These are phyloP conservation scores for Tetrahymena elliotti DNA, from an alignment of 73 alveolate species.

Conservation along the genomic window DNA sequence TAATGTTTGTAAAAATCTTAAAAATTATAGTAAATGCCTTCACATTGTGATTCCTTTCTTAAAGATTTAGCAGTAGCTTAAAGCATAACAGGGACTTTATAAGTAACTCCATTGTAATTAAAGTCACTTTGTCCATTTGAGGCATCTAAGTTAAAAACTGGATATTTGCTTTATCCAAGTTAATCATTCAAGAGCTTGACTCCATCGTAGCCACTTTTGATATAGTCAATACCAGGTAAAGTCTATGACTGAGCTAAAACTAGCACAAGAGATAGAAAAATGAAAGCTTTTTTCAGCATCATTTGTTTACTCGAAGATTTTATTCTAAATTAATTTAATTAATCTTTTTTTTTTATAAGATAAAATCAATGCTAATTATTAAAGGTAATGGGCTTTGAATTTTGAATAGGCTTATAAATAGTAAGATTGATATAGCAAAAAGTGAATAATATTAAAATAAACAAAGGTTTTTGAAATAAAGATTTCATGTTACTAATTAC, in stretches of 20 bases:
- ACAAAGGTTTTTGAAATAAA: too few relatives aligned
- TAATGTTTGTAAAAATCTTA: background rate
- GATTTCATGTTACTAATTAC: too few relatives aligned
- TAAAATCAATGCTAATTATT: too few relatives aligned
- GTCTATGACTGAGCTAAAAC: background rate
- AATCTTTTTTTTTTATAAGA: too few relatives aligned
- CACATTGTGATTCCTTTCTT: background rate
- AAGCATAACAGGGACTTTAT: background rate
- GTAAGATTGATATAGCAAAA: too few relatives aligned
- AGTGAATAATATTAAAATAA: too few relatives aligned
- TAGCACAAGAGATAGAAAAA: background rate
- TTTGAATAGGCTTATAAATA: too few relatives aligned
- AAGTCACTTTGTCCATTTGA: background rate
- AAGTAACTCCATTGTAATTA: background rate
- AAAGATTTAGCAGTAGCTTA: background rate
- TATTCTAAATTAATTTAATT: too few relatives aligned
- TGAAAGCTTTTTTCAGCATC: background rate
- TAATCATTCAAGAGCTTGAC: background rate
- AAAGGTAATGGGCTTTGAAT: too few relatives aligned
- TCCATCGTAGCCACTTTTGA: background rate
- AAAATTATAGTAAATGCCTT: background rate
- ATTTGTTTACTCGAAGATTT: too few relatives aligned
- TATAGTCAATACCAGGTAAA: background rate
- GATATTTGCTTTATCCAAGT: background rate
- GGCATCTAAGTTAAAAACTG: background rate